Evolutionary conservation across 768 basidiomycete species (phyloP).

Genomic region (Russula compacta): DNA sequence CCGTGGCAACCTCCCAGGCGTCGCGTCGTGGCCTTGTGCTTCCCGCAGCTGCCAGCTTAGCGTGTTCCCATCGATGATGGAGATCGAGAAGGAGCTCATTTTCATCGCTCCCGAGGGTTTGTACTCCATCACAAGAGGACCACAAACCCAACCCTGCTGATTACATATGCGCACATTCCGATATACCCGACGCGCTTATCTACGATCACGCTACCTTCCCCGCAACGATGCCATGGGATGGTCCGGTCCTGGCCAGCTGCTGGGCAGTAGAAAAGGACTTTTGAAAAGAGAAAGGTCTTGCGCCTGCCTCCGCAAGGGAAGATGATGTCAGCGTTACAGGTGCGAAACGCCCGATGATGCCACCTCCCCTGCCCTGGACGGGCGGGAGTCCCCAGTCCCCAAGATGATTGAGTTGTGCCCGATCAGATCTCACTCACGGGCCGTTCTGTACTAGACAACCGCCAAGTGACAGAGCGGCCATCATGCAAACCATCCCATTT

Average conservation of each 20-base stretch:
- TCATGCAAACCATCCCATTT: too few species aligned
- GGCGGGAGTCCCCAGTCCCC: too few species aligned
- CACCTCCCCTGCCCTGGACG: too few species aligned
- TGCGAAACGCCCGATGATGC: slow-evolving; percentile 64
- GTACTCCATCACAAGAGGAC: too few species aligned
- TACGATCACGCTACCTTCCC: slow-evolving; percentile 51
- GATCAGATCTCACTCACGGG: too few species aligned
- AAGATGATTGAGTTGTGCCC: neutral
- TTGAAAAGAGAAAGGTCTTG: slow-evolving; percentile 42
- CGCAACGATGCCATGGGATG: slow-evolving; percentile 43
- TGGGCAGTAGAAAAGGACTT: slow-evolving; percentile 55
- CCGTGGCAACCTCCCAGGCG: too few species aligned
- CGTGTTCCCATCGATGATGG: slow-evolving; percentile 34
- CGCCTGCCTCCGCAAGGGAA: slow-evolving; percentile 18
- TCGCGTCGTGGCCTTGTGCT: neutral
- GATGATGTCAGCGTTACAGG: slow-evolving; percentile 75
- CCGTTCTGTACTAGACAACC: too few species aligned
- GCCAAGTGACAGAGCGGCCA: too few species aligned
- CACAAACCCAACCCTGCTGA: too few species aligned
- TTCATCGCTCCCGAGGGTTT: slow-evolving; percentile 86
- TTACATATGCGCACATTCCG: too few species aligned
- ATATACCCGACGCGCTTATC: slow-evolving; percentile 15
- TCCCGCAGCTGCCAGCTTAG: slow-evolving; percentile 1
- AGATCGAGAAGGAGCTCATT: slow-evolving; percentile 55
- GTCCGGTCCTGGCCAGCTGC: slow-evolving; percentile 52